Evolutionary conservation across 192 early-diverging fungal genomes (phyloP), one percentile per base, ranked within the genome.

Genomic region (Funneliformis geosporum): DNA sequence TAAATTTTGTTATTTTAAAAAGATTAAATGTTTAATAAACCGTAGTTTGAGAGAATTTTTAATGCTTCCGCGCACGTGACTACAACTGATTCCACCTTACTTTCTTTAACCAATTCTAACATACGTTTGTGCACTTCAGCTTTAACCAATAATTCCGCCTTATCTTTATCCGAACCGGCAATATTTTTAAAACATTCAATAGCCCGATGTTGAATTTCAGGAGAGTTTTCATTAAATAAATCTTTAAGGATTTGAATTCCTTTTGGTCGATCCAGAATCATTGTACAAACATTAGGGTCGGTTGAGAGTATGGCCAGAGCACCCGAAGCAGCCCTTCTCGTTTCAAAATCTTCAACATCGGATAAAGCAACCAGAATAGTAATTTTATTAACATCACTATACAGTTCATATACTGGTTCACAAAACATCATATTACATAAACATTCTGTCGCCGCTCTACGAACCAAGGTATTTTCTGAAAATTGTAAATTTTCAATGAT

Each of bases 401-500:
- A 99, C 0, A 85, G 73, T 61, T 92, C 91, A 88, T 94, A 98
- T 8, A 99, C 96, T 0, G 83, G 84, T 23, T 89, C 89, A 73
- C 91, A 89, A 82, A 93, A 94, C 60, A 97, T 93, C 94, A 98
- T 92, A 82, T 99, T 99, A 82, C 97, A 99, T 1, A 98, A 75
- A 1, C 92, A 86, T 82, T 99, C 97, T 0, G 96, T 96, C 1
- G 96, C 94, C 1, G 96, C 96, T 2, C 96, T 87, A 27, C 91
- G 90, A 11, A 98, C 88, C 83, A 98, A 76, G 5, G 76, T 86
- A 73, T 97, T 88, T 60, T 93, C 91, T n/a, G 92, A 93, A 62
- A 98, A 89, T 81, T 95, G 91, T 25, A 93, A 84, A 40, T 88
- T 88, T 82, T 98, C 94, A 78, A 97, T 89, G 12, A 89, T 84